Base-by-base conservation (phyloP, 768 basidiomycete species). In the Leccinum imitatum region DNA sequence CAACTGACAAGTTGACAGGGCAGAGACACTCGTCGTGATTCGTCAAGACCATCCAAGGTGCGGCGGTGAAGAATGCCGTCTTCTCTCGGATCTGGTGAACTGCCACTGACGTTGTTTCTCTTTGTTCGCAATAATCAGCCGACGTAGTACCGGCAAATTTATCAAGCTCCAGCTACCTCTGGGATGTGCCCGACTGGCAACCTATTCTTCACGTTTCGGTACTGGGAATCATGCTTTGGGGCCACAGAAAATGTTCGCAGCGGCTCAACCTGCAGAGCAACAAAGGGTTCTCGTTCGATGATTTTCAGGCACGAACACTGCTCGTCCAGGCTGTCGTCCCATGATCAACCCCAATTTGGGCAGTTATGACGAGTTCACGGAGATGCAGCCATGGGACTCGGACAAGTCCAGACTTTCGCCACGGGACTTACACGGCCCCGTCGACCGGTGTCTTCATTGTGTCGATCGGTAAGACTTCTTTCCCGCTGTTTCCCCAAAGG, bases 151-250 rank as follows among this genome's bases (percentile, higher is more conserved):
- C 71, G 92, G 93, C 37, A 96, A 98, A 74, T 82, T 98, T 50
- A 82, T 97, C 75, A 98, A 98, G 73, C 77, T 98, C 14, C 82
- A 85, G 61, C 74, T 98, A 9, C 89, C 92, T 21, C 74, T 79
- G 86, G 9, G 82, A 84, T 8, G 80, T 87, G 44, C 86, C 87
- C 3, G 81, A 85, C 44, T 95, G 91, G 85, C 96, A 27, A 98
- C 70, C 76, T 98, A 14, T 98, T 96, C 81, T 91, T 98, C 77
- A 92, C 93, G 1, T 95, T 98, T 75, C 85, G 91, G 44, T 88
- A 93, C 82, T 82, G 25, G 25, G 25, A 25, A 25, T 25, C 25
- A 25, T 48, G 71, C 73, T 15, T 67, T 71, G 57, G 80, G 76
- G 46, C 69, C 76, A 3, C 93, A 95, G 50, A 81, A 83, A 30